phyloP scores from a whole-genome alignment of 2,329 filamentous ascomycete species.

The Pyrenophora seminiperda region DNA sequence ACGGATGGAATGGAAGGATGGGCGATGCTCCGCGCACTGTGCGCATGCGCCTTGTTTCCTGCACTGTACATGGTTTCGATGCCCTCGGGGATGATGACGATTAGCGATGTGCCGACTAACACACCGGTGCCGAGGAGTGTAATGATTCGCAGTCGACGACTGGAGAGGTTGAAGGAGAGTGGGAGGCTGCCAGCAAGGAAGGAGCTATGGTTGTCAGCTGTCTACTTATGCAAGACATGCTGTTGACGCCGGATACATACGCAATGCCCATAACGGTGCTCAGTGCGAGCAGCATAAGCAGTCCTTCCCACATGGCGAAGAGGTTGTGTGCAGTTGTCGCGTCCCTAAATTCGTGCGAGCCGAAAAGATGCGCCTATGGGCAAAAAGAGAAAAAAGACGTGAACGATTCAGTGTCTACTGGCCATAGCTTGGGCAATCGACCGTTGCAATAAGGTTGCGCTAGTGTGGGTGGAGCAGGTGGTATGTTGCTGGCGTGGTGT shows the following conservation, averaged over 20 bases:
- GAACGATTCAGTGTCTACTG: constrained; percentile 19
- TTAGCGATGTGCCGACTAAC: constrained; percentile 89
- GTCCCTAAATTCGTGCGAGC: constrained; percentile 10
- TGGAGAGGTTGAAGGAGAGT: constrained; percentile 83
- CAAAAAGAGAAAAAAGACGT: constrained; percentile 17
- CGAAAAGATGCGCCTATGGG: constrained; percentile 20
- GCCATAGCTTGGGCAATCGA: constrained; percentile 21
- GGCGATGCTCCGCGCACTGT: constrained; percentile 24
- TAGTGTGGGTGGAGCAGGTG: constrained; percentile 8
- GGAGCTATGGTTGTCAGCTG: constrained; percentile 64
- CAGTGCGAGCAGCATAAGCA: constrained; percentile 67
- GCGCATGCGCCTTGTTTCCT: constrained; percentile 30
- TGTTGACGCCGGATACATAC: constrained; percentile 50
- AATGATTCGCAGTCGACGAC: constrained; percentile 84
- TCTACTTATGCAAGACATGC: background rate
- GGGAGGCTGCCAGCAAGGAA: constrained; percentile 92
- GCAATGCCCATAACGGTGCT: constrained; percentile 69
- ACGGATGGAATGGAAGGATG: constrained; percentile 34
- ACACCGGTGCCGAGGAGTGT: constrained; percentile 93
- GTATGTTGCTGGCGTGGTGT: constrained; percentile 5
- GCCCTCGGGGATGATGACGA: constrained; percentile 97
- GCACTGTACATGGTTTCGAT: constrained; percentile 83
- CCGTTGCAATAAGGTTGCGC: constrained; percentile 7
- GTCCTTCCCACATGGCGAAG: constrained; percentile 62
- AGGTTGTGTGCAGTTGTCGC: constrained; percentile 18